phyloP scores from a whole-genome alignment of 768 basidiomycete species.

The Leccinum subtestaceum region DNA sequence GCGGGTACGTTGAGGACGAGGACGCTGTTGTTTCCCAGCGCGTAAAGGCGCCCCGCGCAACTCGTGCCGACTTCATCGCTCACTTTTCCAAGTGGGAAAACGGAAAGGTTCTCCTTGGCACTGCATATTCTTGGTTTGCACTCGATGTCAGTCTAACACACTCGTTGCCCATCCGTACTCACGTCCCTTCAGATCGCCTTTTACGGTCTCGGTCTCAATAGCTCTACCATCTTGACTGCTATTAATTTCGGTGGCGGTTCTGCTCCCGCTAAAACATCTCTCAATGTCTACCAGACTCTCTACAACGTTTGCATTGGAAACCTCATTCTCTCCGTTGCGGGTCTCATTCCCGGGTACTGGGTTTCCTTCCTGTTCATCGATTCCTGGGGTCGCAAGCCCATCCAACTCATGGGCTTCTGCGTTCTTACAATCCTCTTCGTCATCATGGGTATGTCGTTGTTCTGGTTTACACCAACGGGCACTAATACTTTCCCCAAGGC shows the following conservation, averaged over 20 bases:
- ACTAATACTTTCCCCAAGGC: constrained; percentile 37
- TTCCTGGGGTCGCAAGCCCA: constrained; percentile 76
- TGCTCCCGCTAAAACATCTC: constrained; percentile 25
- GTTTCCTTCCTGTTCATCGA: constrained; percentile 64
- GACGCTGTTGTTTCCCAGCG: constrained; percentile 48
- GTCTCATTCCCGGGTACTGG: constrained; percentile 78
- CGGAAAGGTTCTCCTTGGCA: constrained; percentile 73
- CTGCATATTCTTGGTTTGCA: constrained; percentile 86
- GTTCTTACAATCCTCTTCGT: constrained; percentile 64
- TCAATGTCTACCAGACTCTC: constrained; percentile 53
- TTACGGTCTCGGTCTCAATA: constrained; percentile 87
- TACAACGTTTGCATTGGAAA: constrained; percentile 71
- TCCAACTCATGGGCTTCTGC: constrained; percentile 77
- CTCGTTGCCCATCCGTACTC: background rate
- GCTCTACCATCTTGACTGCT: constrained; percentile 65
- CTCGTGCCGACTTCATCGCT: constrained; percentile 58
- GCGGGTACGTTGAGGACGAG: constrained; percentile 49
- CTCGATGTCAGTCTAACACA: constrained; percentile 56
- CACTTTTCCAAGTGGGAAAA: constrained; percentile 78
- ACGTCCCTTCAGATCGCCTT: constrained; percentile 62
- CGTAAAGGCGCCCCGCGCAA: constrained; percentile 67
- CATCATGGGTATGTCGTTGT: constrained; percentile 54
- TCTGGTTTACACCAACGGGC: background rate
- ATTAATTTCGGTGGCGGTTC: constrained; percentile 59
- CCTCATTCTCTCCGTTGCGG: constrained; percentile 70